Base-by-base conservation (phyloP, 331 rosid genomes). In the Dryas integrifolia region DNA sequence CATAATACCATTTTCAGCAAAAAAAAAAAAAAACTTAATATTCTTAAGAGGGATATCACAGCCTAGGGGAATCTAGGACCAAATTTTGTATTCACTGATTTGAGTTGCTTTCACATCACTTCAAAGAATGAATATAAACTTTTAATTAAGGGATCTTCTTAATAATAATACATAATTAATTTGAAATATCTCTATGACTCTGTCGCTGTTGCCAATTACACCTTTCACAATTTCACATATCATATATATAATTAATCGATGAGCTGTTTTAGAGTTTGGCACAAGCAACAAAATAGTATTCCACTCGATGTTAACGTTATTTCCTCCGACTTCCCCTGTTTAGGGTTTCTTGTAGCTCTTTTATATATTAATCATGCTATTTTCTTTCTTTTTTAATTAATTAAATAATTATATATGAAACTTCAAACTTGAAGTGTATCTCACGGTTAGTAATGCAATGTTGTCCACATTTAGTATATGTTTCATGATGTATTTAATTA, bases 261-360 rank as follows among this genome's bases (percentile, higher is more conserved):
- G 61, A 57, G 15, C 35, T 57, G 61, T 16, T 57, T 57, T 57
- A 9, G 61, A 57, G 1, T 6, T 6, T 57, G 15, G n/a, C 61
- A 57, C 61, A 57, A 57, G 61, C 61, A 24, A 57, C 61, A 9
- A 9, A 57, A 57, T 57, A 9, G 11, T 57, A 57, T 60, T 60
- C 1, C 21, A 60, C 46, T 38, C 12, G 11, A 45, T 14, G 7
- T 60, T 44, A 44, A 1, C 9, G 35, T 30, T 30, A 30, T 50
- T 50, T 14, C 6, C 55, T 2, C 21, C 38, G 65, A 38, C 65
- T 7, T 3, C 21, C 21, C 65, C 0, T 30, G 11, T 5, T 11
- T 35, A 12, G 18, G 55, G 55, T 50, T 50, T 50, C 55, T 50
- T 50, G 55, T 49, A 49, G n/a, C 18, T 5, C 35, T 30, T 30